Conservation (phyloP, 2,329 filamentous ascomycete genomes). For the Emergomyces pasteurianus region DNA sequence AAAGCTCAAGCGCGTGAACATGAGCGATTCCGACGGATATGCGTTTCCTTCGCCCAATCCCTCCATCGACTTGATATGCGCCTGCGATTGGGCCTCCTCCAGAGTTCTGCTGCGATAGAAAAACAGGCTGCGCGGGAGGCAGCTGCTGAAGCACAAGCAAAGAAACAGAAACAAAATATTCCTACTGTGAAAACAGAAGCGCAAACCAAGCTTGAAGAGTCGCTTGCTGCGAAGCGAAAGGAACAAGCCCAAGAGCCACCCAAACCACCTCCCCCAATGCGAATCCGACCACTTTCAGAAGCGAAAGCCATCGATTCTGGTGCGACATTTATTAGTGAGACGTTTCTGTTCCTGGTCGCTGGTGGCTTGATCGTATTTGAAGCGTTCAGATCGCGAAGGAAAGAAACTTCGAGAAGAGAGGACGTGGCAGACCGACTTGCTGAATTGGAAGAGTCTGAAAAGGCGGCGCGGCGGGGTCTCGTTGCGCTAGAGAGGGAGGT, state of each 20-base stretch:
- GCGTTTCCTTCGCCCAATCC: constrained; percentile 50
- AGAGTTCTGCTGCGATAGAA: constrained; percentile 44
- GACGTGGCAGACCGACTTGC: constrained; percentile 49
- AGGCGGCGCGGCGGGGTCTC: constrained; percentile 27
- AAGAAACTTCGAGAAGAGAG: constrained; percentile 47
- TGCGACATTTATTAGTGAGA: constrained; percentile 56
- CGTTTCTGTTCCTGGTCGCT: constrained; percentile 54
- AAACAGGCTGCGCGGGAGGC: constrained; percentile 37
- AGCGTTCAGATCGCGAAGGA: constrained; percentile 47
- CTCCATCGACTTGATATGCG: constrained; percentile 58
- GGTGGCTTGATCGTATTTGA: constrained; percentile 52
- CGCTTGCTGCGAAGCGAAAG: constrained; percentile 33
- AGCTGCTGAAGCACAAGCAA: constrained; percentile 43
- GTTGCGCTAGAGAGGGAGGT: constrained; percentile 37
- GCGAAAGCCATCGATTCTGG: constrained; percentile 57
- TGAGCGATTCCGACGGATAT: constrained; percentile 51
- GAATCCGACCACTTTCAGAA: constrained; percentile 53
- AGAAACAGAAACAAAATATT: constrained; percentile 39
- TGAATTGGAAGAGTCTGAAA: constrained; percentile 43
- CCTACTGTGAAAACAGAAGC: constrained; percentile 53
- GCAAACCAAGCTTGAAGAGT: constrained; percentile 45
- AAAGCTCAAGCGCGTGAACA: constrained; percentile 58
- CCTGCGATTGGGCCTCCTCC: constrained; percentile 52
- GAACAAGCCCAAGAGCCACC: constrained; percentile 35
- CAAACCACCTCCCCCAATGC: constrained; percentile 37